Conservation (phyloP, 2,329 filamentous ascomycete species). For the Hymenoscyphus occultus region DNA sequence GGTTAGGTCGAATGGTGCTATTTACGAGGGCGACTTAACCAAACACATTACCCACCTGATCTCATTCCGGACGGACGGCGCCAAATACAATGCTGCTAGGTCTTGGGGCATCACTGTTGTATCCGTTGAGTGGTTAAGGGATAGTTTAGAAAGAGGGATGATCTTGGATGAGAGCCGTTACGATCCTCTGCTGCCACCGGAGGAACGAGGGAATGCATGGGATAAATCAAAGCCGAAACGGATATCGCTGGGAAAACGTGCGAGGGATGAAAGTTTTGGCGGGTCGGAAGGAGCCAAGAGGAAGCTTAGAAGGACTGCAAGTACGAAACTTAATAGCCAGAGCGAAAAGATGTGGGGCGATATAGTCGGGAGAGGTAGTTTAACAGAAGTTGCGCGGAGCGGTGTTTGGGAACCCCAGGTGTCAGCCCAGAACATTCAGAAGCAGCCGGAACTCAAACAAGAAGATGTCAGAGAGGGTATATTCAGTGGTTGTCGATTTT, state of each 20-base stretch:
- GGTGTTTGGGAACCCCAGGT: conserved; percentile 30
- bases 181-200: conserved; percentile 66
- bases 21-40: conserved; percentile 84
- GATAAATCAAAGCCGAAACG: conserved; percentile 50
- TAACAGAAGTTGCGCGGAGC: conserved; percentile 30
- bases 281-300: conserved; percentile 59
- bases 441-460: conserved; percentile 2
- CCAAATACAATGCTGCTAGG: conserved; percentile 87
- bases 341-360: conserved; percentile 87
- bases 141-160: conserved; percentile 84
- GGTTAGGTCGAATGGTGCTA: conserved; percentile 69
- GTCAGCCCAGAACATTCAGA: not conserved
- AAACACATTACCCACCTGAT: conserved; percentile 85
- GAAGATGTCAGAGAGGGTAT: conserved; percentile 34
- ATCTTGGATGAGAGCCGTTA: conserved; percentile 84
- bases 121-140: conserved; percentile 77
- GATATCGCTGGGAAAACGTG: conserved; percentile 55
- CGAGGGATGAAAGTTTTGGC: conserved; percentile 47
- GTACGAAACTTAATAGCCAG: conserved; percentile 76
- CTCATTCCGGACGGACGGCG: conserved; percentile 72
- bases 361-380: conserved; percentile 59
- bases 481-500: conserved; percentile 43
- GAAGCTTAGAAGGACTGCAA: conserved; percentile 85
- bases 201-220: conserved; percentile 78
- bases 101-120: conserved; percentile 80